phyloP scores from a whole-genome alignment of 176 grass and related monocot genomes.

The Saccharum spontaneum region DNA sequence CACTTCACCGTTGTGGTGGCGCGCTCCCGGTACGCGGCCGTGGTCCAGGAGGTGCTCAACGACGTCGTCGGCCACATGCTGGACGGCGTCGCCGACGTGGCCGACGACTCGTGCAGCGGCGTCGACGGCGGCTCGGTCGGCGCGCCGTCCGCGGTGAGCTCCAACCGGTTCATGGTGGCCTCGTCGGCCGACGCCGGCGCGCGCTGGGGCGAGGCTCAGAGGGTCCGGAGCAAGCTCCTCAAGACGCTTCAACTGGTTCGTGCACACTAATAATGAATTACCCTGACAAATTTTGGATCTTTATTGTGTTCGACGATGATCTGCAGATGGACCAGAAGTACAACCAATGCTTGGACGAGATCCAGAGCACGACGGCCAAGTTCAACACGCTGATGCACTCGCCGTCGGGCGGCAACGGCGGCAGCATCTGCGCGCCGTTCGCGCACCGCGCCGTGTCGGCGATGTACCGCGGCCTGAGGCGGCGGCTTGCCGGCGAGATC shows the following conservation, averaged over 20 bases:
- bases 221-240: slow-evolving; percentile 41
- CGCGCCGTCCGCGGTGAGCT: slow-evolving; percentile 28
- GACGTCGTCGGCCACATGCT: slow-evolving; percentile 47
- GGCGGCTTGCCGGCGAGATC: slow-evolving; percentile 53
- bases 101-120: slow-evolving; percentile 7
- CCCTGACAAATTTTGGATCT: background rate
- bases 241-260: slow-evolving; percentile 47
- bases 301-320: background rate
- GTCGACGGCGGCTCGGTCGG: slow-evolving; percentile 18
- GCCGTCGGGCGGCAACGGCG: background rate
- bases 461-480: slow-evolving; percentile 52
- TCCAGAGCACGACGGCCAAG: slow-evolving; percentile 59
- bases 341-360: slow-evolving; percentile 74
- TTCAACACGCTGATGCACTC: slow-evolving; percentile 45
- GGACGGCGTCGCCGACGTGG: slow-evolving; percentile 22
- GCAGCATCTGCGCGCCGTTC: slow-evolving; percentile 50
- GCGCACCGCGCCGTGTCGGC: slow-evolving; percentile 54
- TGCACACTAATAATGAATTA: background rate
- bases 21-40: slow-evolving; percentile 61
- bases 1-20: slow-evolving; percentile 46
- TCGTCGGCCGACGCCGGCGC: slow-evolving; percentile 15
- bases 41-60: slow-evolving; percentile 60
- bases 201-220: slow-evolving; percentile 1
- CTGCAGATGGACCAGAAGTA: slow-evolving; percentile 72
- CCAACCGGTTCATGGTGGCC: slow-evolving; percentile 18